Conservation (phyloP, 1,284 basidiomycete genomes). For the Apiotrichum gracile region DNA sequence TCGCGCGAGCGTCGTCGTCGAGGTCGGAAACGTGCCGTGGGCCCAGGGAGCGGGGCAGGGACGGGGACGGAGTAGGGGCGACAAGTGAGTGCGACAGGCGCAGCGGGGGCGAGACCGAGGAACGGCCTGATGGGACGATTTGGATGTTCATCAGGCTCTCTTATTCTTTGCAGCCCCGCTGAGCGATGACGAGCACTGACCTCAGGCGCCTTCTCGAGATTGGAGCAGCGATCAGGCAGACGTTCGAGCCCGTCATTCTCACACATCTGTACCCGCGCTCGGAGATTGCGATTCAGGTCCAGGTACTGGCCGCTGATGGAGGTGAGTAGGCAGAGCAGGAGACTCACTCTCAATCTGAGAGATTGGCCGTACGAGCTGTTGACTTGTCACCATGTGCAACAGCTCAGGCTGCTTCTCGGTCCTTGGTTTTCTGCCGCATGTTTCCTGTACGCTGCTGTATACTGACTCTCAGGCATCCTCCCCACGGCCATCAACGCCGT, state of each 20-base stretch:
- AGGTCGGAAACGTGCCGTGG: constrained; percentile 77
- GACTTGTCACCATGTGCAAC: background rate
- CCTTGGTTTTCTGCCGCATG: no score
- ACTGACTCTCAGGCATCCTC: constrained; percentile 59
- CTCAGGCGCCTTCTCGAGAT: constrained; percentile 83
- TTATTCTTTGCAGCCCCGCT: no score
- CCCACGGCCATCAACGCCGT: constrained; percentile 91
- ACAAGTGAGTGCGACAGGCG: constrained; percentile 62
- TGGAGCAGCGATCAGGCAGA: constrained; percentile 77
- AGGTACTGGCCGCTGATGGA: constrained; percentile 89
- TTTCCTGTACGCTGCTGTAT: no score
- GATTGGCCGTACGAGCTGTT: no score
- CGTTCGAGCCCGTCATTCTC: constrained; percentile 92
- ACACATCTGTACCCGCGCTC: constrained; percentile 85
- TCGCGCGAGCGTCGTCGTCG: constrained; percentile 76
- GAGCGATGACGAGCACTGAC: background rate
- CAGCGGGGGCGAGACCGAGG: no score
- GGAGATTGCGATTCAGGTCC: constrained; percentile 87
- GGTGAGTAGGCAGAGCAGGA: constrained; percentile 38
- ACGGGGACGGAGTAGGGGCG: constrained; percentile 58
- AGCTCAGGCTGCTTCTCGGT: background rate
- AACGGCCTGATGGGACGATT: background rate
- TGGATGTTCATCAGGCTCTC: background rate
- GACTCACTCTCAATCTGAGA: no score
- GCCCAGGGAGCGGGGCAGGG: constrained; percentile 65